Percentiles rank a stretch among this genome's conserved stretches.
Evolutionary conservation across 2,329 filamentous ascomycete genomes (phyloP).

Genomic region (Drechslera avenae): DNA sequence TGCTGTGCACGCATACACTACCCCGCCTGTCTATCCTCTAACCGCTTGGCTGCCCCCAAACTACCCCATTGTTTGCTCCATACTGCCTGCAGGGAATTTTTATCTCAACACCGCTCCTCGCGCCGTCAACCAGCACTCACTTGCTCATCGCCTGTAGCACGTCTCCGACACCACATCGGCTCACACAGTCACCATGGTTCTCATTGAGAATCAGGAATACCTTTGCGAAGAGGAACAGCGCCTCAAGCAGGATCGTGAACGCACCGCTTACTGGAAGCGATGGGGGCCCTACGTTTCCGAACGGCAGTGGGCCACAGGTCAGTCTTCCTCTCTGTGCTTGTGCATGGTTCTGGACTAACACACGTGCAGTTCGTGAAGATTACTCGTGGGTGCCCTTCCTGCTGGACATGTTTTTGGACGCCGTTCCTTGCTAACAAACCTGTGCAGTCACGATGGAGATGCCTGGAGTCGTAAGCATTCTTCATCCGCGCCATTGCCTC

Average conservation of each 20-base stretch:
- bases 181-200: constrained; percentile 68
- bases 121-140: constrained; percentile 20
- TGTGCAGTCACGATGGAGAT: constrained; percentile 74
- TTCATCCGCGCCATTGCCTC: constrained; percentile 1
- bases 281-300: constrained; percentile 95
- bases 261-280: constrained; percentile 94
- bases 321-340: constrained; percentile 31
- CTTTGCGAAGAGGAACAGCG: constrained; percentile 89
- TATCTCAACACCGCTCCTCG: constrained; percentile 31
- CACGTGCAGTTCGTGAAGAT: constrained; percentile 77
- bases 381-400: constrained; percentile 66
- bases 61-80: constrained; percentile 29
- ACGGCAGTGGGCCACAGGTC: constrained; percentile 93
- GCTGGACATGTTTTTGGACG: constrained; percentile 9
- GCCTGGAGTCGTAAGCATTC: constrained; percentile 85
- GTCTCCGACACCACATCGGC: constrained; percentile 11
- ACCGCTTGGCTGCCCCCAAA: constrained; percentile 19
- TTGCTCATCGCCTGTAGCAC: constrained; percentile 12
- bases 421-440: constrained; percentile 32
- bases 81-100: constrained; percentile 24
- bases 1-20: constrained; percentile 2
- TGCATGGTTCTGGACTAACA: constrained; percentile 33
- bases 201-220: constrained; percentile 86
- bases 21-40: constrained; percentile 10
- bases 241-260: constrained; percentile 81